A percentile compares a stretch with the other conserved stretches of the same genome.
Conservation (phyloP, 1,284 basidiomycete genomes). For the Papiliotrema nemorosa region DNA sequence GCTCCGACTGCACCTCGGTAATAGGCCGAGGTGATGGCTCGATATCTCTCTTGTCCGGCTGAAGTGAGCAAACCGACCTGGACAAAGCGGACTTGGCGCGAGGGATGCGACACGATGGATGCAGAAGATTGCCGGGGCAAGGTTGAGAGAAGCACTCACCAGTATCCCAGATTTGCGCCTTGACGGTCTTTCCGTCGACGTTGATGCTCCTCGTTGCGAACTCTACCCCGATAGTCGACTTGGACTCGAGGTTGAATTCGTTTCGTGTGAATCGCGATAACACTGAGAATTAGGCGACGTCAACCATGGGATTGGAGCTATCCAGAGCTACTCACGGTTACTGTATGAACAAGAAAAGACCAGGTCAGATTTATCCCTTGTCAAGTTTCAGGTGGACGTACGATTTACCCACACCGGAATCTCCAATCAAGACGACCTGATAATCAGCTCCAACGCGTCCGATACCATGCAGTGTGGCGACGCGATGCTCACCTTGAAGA, state of each 20-base stretch:
- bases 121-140: background rate
- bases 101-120: background rate
- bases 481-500: conserved; percentile 72
- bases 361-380: conserved; percentile 1
- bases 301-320: no score
- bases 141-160: conserved; percentile 54
- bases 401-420: conserved; percentile 98
- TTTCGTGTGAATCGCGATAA: conserved; percentile 94
- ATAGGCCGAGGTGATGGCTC: conserved; percentile 98
- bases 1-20: conserved; percentile 97
- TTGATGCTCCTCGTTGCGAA: conserved; percentile 95
- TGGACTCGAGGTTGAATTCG: conserved; percentile 98
- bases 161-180: conserved; percentile 99
- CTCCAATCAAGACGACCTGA: conserved; percentile 95
- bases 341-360: no score
- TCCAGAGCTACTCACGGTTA: no score
- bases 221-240: conserved; percentile 98
- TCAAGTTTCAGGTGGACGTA: conserved; percentile 37
- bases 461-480: background rate
- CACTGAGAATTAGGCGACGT: conserved; percentile 38
- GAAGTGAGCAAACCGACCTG: conserved; percentile 1
- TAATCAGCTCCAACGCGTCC: no score
- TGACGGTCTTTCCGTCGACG: conserved; percentile 94
- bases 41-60: conserved; percentile 98
- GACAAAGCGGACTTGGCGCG: background rate